Evolutionary conservation across 176 grass and related monocot genomes (phyloP).

Genomic region (Oryza meyeriana): DNA sequence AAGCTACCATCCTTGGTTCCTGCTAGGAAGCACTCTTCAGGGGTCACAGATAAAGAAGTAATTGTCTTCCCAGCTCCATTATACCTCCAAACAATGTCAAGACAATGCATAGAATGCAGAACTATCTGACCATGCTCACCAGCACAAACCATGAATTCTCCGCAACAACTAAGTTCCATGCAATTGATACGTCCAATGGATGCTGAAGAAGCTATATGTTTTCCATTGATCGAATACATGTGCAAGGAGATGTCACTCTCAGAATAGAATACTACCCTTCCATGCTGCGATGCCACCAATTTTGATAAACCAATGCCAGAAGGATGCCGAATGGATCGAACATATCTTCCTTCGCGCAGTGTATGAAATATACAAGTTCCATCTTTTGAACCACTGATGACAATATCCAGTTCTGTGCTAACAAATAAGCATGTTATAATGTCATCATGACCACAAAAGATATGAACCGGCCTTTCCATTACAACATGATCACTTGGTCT

Average conservation of each 20-base stretch:
- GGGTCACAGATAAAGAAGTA: conserved; percentile 78
- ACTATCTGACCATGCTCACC: conserved; percentile 88
- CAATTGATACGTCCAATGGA: conserved; percentile 78
- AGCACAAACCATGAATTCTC: conserved; percentile 78
- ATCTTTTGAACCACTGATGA: conserved; percentile 97
- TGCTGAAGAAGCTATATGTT: conserved; percentile 71
- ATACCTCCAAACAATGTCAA: conserved; percentile 80
- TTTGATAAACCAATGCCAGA: conserved; percentile 68
- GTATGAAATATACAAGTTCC: conserved; percentile 99
- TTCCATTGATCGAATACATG: conserved; percentile 95
- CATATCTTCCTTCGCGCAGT: conserved; percentile 68
- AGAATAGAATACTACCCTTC: conserved; percentile 82
- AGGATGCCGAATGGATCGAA: conserved; percentile 80
- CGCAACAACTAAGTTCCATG: conserved; percentile 88
- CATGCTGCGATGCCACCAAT: conserved; percentile 77
- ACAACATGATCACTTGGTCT: conserved; percentile 71
- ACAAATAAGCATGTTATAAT: conserved; percentile 96
- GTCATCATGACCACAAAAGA: conserved; percentile 95
- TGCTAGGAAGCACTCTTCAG: conserved; percentile 86
- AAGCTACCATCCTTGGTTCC: conserved; percentile 87
- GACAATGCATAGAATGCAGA: conserved; percentile 85
- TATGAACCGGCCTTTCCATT: conserved; percentile 81
- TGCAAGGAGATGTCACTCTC: conserved; percentile 75
- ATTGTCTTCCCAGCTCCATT: conserved; percentile 76
- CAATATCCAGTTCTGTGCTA: conserved; percentile 87